Evolutionary conservation across 768 basidiomycete genomes (phyloP), one percentile per base, ranked within the genome.

Genomic region (Naganishia vishniacii): DNA sequence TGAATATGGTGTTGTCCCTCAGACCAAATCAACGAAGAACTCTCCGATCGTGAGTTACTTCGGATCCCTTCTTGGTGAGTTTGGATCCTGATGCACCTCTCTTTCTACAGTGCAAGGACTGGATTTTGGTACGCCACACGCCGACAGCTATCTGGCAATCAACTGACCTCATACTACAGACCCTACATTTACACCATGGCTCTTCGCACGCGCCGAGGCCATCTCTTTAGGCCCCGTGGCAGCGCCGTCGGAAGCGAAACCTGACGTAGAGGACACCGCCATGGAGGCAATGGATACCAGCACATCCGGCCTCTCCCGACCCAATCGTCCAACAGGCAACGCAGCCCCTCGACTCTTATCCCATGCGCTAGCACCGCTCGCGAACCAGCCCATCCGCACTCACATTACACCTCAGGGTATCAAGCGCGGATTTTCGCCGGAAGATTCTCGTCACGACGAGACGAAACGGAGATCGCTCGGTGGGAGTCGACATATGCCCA

Each of bases 401-500:
- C 20, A 56, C 23, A 56, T 56, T 18, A 42, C 42, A 32, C 34
- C 34, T 7, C 64, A 48, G 26, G 61, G 60, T 1, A 65, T 72
- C 34, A 77, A 77, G 59, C 65, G 75, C 34, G 73, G 73, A 64
- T 61, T 64, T 20, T 70, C 66, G 4, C 66, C 66, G 16, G 45
- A 60, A 13, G n/a, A 41, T 5, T 47, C 42, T 42, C 41, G 59
- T 6, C n/a, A 20, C 15, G 59, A 45, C 16, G 59, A 47, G 42
- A 44, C n/a, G 18, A 47, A 45, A 12, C 4, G 42, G n/a, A 41
- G 42, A 5, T 56, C 53, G 7, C 53, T 56, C 37, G 53, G 53
- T 7, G 37, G 37, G 16, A 56, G 34, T 26, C 53, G 53, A 26
- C 53, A 56, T 40, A 20, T 34, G 34, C 91, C 91, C 0, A 87